Conservation (phyloP, 345 rosid genomes). For the Citropsis articulata region DNA sequence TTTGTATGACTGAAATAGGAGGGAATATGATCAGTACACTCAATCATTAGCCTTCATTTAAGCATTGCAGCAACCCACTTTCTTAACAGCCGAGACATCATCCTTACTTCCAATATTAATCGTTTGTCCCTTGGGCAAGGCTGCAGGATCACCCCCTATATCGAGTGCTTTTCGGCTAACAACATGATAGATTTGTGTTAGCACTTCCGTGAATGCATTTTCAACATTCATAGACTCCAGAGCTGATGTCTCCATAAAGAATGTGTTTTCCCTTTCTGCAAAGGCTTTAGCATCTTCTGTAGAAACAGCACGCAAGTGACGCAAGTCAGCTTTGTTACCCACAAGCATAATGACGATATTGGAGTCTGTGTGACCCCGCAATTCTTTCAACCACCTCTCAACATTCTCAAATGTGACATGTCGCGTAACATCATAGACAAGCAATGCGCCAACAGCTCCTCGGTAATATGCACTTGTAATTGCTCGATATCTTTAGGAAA, state of each 20-base stretch:
- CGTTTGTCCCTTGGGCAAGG: constrained; percentile 69
- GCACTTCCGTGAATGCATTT: constrained; percentile 77
- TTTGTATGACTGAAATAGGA: neutral
- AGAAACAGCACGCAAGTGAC: constrained; percentile 76
- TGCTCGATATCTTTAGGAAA: constrained; percentile 65
- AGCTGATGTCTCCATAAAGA: constrained; percentile 91
- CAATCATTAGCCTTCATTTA: constrained; percentile 17
- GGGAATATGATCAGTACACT: neutral
- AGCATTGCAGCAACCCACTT: constrained; percentile 64
- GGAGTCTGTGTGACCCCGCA: constrained; percentile 77
- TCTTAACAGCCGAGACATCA: constrained; percentile 70
- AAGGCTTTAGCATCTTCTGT: constrained; percentile 65
- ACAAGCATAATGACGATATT: constrained; percentile 87
- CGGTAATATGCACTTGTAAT: constrained; percentile 92
- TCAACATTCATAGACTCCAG: constrained; percentile 80
- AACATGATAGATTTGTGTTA: constrained; percentile 74
- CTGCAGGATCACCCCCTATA: constrained; percentile 55
- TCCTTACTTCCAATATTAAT: constrained; percentile 65
- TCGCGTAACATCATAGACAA: constrained; percentile 78
- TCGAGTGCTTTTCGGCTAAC: constrained; percentile 70
- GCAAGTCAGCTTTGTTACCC: constrained; percentile 85
- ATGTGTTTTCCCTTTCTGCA: constrained; percentile 71
- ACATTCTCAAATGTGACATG: constrained; percentile 84
- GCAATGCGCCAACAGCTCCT: constrained; percentile 88
- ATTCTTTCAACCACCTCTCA: constrained; percentile 90